phyloP scores from a whole-genome alignment of 495 filamentous ascomycete genomes.

The Aspergillus wentii region DNA sequence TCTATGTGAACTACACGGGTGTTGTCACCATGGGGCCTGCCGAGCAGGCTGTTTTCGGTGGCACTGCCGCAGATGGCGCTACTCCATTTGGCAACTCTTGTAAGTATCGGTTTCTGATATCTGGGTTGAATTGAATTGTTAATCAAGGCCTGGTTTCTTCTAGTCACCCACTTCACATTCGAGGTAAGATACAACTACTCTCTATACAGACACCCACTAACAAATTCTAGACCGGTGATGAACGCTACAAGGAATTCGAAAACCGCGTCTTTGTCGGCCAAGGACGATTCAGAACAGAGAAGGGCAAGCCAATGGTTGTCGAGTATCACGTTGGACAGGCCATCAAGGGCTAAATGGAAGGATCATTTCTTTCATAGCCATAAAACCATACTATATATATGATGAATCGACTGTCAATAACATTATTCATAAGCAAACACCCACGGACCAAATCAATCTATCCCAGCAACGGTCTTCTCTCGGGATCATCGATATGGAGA shows the following conservation, averaged over 20 bases:
- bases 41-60: conserved; percentile 37
- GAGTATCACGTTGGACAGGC: conserved; percentile 60
- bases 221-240: conserved; percentile 33
- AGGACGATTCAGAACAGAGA: conserved; percentile 49
- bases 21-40: conserved; percentile 31
- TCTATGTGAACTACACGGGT: conserved; percentile 50
- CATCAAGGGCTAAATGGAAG: conserved; percentile 14
- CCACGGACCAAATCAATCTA: too few relatives aligned
- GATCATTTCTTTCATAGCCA: background rate
- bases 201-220: background rate
- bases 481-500: conserved; percentile 13
- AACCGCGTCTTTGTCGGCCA: conserved; percentile 49
- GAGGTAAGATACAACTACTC: conserved; percentile 24
- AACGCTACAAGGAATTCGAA: conserved; percentile 46
- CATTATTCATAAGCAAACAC: background rate
- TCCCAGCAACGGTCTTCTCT: conserved; percentile 24
- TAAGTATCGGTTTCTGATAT: conserved; percentile 26
- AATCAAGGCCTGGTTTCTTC: too few relatives aligned
- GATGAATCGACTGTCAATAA: background rate
- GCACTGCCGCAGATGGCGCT: conserved; percentile 39
- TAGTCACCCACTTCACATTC: conserved; percentile 50
- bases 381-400: too few relatives aligned
- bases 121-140: background rate
- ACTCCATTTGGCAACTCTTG: conserved; percentile 54
- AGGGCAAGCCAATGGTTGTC: conserved; percentile 47